Base-by-base conservation (phyloP, 805 yeast species). In the Tetrapisispora namnaoensis region DNA sequence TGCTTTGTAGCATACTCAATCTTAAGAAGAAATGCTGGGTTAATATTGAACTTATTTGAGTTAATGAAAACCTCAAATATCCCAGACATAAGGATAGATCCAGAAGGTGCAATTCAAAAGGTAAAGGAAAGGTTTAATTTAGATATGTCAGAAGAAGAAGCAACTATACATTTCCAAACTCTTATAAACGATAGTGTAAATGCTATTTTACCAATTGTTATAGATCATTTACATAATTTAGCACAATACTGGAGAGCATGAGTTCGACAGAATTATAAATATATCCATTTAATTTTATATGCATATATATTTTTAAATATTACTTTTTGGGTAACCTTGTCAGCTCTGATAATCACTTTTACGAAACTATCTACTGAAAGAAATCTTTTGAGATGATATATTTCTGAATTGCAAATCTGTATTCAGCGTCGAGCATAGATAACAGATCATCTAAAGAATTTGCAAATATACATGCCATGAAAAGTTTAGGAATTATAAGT, bases 171-270 rank as follows among this genome's bases (percentile, higher is more conserved):
- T 60, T 91, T 93, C 79, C 98, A 93, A 62, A 87, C 82, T 53
- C 75, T 93, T 61, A 95, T 93, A 58, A 91, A 88, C 59, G 96
- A 87, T 58, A 86, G 96, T 68, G 97, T 93, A 17, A 86, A 80
- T 62, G 98, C 99, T 0, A 78, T 93, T 50, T 66, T 91, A 50
- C 98, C 99, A 0, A 90, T 90, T 61, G 96, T 95, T 17, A 93
- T 93, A 48, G 99, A 93, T 61, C 79, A 96, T 54, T 70, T 93
- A 46, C 99, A 93, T 65, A 88, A 91, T 67, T 74, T 93, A 62
- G 97, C 99, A 0, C 99, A 93, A 62, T 93, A 93, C 62, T 95
- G 99, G 99, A 72, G 99, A 52, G 89, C 97, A 0, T 91, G 53
- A 56, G 3, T 14, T 35, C n/a, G 20, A 9, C 20, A 24, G 9